Evolutionary conservation across 108 stramenopile species (phyloP), one percentile per base, ranked within the genome.

Genomic region (Mediolabrus comicus): DNA sequence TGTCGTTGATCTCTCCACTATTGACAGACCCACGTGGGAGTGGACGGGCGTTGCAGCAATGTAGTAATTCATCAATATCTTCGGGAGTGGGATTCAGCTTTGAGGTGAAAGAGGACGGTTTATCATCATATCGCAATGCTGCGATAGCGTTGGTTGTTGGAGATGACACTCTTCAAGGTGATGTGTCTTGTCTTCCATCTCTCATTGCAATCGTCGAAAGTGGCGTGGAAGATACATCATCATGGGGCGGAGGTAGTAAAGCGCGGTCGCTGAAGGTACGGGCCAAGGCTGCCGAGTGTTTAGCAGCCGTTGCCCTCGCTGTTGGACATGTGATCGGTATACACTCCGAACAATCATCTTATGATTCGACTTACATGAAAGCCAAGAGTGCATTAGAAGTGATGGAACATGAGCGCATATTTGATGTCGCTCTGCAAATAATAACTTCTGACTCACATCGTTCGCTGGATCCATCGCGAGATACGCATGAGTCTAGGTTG

Each of bases 141-240:
- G 89, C 92, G n/a, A 17, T 90, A 31, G 84, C 81, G 19, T 81
- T 93, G 19, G 82, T 86, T 9, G 75, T 74, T 52, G 88, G 85
- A 39, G 70, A 74, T 80, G 54, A 75, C 83, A 29, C 31, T 86
- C 25, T 12, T 9, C 10, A 22, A 2, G 59, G 41, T 39, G 74
- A 65, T 19, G 56, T 62, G 46, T 66, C 71, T 6, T 77, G 76
- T 46, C 70, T 77, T 32, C 76, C 76, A 6, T 71, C 70, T 14
- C 53, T 77, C 27, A 77, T 77, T 43, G 63, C 65, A 60, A 71
- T 77, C 29, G 31, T 77, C 32, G 46, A 33, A 57, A 75, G 74
- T 39, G 58, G 39, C 5, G 36, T 57, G 6, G 62, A 57, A 6
- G 31, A 57, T 31, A 14, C 39, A 14, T 30, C 26, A 32, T 57